Evolutionary conservation across 129 eudicot genomes (phyloP).

Genomic region (Helianthus annuus): HanXRQr2.0-SUNRISE NC_035447.2:8846377-8846876

Average conservation of each 20-base stretch:
- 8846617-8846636: conserved; percentile 48
- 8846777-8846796: too few species aligned
- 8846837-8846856: too few species aligned
- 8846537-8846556: conserved; percentile 52
- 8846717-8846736: conserved; percentile 27
- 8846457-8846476: conserved; percentile 38
- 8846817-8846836: too few species aligned
- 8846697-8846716: conserved; percentile 41
- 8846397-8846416: conserved; percentile 68
- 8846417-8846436: conserved; percentile 61
- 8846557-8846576: conserved; percentile 70
- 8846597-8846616: conserved; percentile 71
- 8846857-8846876: too few species aligned
- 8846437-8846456: conserved; percentile 40
- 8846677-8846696: conserved; percentile 33
- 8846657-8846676: conserved; percentile 1
- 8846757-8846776: not conserved
- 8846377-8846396: conserved; percentile 19
- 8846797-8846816: too few species aligned
- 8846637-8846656: conserved; percentile 3
- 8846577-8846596: conserved; percentile 74
- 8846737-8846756: conserved; percentile 28
- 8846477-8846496: conserved; percentile 33
- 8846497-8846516: conserved; percentile 76
- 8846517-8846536: conserved; percentile 66